phyloP scores from a whole-genome alignment of 768 basidiomycete genomes.

The Candolleomyces aberdarensis region DNA sequence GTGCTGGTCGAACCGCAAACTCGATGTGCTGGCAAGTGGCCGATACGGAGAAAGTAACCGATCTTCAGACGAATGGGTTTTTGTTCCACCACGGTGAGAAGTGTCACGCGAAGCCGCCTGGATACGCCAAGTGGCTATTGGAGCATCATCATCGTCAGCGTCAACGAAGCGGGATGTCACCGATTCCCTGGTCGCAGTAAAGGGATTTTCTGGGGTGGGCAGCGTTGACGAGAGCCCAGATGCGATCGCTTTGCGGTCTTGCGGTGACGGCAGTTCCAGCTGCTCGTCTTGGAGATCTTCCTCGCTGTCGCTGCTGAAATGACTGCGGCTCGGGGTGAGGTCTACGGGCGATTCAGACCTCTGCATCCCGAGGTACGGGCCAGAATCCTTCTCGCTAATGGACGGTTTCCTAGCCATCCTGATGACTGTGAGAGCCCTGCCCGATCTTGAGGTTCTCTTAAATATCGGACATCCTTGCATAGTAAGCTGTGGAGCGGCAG shows the following conservation, averaged over 20 bases:
- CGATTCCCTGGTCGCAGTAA: no score
- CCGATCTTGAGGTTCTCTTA: no score
- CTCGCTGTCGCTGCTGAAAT: conserved; percentile 4
- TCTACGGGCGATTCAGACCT: background rate
- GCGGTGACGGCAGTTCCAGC: background rate
- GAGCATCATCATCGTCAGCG: no score
- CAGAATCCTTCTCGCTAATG: background rate
- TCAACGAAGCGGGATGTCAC: no score
- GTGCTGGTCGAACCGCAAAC: background rate
- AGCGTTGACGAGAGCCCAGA: background rate
- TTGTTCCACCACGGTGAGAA: no score
- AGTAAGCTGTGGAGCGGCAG: no score
- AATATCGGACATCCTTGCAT: no score
- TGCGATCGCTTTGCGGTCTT: background rate
- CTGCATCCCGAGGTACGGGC: background rate
- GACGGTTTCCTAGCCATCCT: no score
- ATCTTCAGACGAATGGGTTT: background rate
- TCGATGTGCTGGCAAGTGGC: conserved; percentile 1
- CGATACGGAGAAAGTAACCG: background rate
- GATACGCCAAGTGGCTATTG: no score
- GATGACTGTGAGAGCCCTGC: no score
- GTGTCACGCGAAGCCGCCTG: no score
- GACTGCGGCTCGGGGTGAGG: background rate
- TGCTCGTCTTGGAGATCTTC: background rate
- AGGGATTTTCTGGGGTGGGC: no score